These are phyloP conservation scores for Rugonectria rugulosa DNA, from an alignment of 2,329 filamentous ascomycete genomes.

Conservation along the genomic window DNA sequence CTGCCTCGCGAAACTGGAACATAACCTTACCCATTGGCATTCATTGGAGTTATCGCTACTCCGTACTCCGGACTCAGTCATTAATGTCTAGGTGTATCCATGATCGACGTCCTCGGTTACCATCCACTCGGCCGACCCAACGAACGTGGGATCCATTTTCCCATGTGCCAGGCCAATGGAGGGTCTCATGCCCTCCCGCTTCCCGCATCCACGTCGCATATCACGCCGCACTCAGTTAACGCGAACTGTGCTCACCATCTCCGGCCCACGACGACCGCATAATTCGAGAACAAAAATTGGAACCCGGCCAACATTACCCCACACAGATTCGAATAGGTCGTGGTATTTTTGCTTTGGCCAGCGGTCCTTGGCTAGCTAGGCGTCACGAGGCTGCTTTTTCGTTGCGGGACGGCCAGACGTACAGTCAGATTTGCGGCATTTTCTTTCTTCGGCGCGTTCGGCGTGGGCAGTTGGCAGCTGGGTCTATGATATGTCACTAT, in stretches of 20 bases:
- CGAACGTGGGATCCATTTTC: background rate
- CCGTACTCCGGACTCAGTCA: background rate
- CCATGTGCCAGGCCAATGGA: background rate
- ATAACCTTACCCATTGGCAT: no score
- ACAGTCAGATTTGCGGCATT: slow-evolving; percentile 17
- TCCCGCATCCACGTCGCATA: slow-evolving; percentile 9
- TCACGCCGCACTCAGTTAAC: background rate
- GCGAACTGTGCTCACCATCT: no score
- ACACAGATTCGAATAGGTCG: slow-evolving; percentile 7
- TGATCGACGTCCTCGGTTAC: slow-evolving; percentile 11
- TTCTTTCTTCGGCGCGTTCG: slow-evolving; percentile 9
- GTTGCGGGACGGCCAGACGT: background rate
- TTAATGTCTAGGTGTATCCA: background rate
- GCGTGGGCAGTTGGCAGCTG: no score
- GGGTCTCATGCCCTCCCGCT: background rate
- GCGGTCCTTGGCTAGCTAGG: slow-evolving; percentile 1
- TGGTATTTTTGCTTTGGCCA: slow-evolving; percentile 3
- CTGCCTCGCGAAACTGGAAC: no score
- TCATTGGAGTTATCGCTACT: background rate
- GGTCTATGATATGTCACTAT: no score
- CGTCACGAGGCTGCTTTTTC: slow-evolving; percentile 7
- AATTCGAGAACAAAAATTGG: slow-evolving; percentile 15
- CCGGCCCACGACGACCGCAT: slow-evolving; percentile 9
- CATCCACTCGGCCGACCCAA: slow-evolving; percentile 5
- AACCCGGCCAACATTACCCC: slow-evolving; percentile 8